Base-by-base conservation (phyloP, 2,329 filamentous ascomycete genomes). In the Sordariomycetes sp. region DNA sequence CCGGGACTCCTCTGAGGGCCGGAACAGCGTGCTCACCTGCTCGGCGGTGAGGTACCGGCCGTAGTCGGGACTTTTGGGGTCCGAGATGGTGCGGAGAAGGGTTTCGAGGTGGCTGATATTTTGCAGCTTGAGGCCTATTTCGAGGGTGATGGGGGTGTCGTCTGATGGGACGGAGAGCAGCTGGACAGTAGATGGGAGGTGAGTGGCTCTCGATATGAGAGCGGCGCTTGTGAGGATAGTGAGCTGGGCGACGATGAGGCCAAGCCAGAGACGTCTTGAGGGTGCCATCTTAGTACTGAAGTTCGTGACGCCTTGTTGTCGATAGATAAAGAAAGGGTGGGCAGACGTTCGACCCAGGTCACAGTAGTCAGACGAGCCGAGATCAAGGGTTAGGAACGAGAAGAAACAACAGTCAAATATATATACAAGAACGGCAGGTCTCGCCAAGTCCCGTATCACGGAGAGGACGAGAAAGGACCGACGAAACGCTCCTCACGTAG, bases 101-200 rank as follows among this genome's bases (percentile, higher is more conserved):
- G 61, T 52, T 48, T 65, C 62, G 17, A 66, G 62, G 42, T 59
- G 59, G 22, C 64, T 59, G 22, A 65, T 63, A 57, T 66, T 66
- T 1, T 85, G 77, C 17, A 68, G 63, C 13, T n/a, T 22, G 2
- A 57, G 53, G 5, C 60, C 60, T 17, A 58, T 54, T 22, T 55
- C 52, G 52, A 58, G 56, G 13, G 52, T 51, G 24, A 58, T 58
- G 5, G 52, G 56, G 7, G 36, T 50, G 45, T 54, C 45, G 25
- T 54, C 52, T 12, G 36, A 10, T 3, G 56, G 39, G 5, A 55
- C 39, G 24, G 52, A 51, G 28, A 58, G 56, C 52, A 58, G 36
- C 2, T 53, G 52, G 22, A 58, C 51, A 7, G 56, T 32, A 12
- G 56, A 35, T 13, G 56, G 56, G 28, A 58, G 52, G 13, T 13